Evolutionary conservation across 148 eudicot genomes (phyloP), one percentile per base, ranked within the genome.

Genomic region (Vaccinium darrowii): DNA sequence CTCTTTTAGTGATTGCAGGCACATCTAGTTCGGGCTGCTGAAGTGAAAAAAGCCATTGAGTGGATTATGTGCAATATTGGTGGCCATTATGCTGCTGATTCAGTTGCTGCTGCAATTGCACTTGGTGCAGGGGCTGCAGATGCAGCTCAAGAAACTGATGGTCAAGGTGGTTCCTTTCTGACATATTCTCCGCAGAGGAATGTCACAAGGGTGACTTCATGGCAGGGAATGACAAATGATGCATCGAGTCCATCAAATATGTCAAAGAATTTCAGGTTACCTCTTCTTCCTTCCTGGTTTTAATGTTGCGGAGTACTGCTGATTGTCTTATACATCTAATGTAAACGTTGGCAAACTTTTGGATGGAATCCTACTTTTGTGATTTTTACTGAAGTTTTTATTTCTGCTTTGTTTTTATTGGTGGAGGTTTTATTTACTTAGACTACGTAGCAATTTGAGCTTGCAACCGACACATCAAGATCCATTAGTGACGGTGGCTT

Each of bases 11-110:
- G 90, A 94, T 86, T 93, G 82, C 98, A 97, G 99, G 94, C 96
- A 88, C 99, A 92, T 89, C 88, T 97, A 86, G 85, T 91, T 67
- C 92, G 94, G 85, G 98, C 99, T 79, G 96, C 95, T 85, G 99
- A 95, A 88, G 98, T 97, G 18, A 97, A 97, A 88, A 94, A 90
- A 88, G 93, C 98, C 84, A 94, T 97, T 82, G 99, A 97, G 89
- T 95, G 98, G 98, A 95, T 95, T 76, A 92, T 97, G 96, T 92
- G 93, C 85, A 95, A 95, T 89, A 91, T 94, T 85, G 95, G 93
- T 85, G 97, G 96, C 82, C 98, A 97, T 84, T 95, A 95, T 91
- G 99, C 98, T 87, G 94, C 99, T 88, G 95, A 92, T 83, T 92
- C 99, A 63, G 98, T 97, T 91, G 93, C 98, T 94, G 93, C 95